Evolutionary conservation across 345 rosid genomes (phyloP).

Genomic region (Draba incana): DNA sequence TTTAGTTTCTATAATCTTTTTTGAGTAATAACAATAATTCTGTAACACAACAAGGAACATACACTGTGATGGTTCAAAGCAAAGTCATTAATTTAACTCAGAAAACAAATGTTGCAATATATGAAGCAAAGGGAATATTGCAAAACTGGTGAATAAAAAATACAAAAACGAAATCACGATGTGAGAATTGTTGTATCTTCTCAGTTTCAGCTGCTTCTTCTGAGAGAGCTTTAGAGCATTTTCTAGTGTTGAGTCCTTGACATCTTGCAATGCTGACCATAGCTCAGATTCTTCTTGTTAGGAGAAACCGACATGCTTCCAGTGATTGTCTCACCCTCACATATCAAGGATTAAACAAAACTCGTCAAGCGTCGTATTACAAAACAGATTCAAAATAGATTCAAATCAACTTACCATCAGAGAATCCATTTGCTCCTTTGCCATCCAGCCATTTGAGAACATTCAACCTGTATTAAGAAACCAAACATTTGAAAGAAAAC

Average conservation of each 20-base stretch:
- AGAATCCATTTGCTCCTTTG: too few relatives aligned
- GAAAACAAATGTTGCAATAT: slow-evolving; percentile 12
- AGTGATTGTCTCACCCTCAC: slow-evolving; percentile 80
- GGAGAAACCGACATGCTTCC: slow-evolving; percentile 92
- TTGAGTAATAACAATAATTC: too few relatives aligned
- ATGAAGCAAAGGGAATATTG: slow-evolving; percentile 29
- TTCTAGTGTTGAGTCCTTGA: slow-evolving; percentile 72
- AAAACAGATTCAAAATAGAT: too few relatives aligned
- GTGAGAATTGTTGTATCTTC: slow-evolving; percentile 21
- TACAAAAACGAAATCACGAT: slow-evolving; percentile 33
- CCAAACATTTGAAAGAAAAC: too few relatives aligned
- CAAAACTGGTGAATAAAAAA: slow-evolving; percentile 13
- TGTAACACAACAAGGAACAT: too few relatives aligned
- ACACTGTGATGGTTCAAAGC: not conserved
- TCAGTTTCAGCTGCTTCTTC: slow-evolving; percentile 1
- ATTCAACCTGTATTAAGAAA: too few relatives aligned
- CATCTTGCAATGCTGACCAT: slow-evolving; percentile 54
- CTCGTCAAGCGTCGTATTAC: too few relatives aligned
- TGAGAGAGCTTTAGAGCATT: slow-evolving; percentile 57
- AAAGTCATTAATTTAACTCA: slow-evolving; percentile 15
- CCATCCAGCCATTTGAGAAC: too few relatives aligned
- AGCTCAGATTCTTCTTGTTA: slow-evolving; percentile 84
- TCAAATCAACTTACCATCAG: too few relatives aligned
- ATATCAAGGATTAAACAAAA: slow-evolving; percentile 33
- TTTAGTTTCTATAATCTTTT: slow-evolving; percentile 22